phyloP scores from a whole-genome alignment of 2,329 filamentous ascomycete genomes.

The Fusarium haematococcum region DNA sequence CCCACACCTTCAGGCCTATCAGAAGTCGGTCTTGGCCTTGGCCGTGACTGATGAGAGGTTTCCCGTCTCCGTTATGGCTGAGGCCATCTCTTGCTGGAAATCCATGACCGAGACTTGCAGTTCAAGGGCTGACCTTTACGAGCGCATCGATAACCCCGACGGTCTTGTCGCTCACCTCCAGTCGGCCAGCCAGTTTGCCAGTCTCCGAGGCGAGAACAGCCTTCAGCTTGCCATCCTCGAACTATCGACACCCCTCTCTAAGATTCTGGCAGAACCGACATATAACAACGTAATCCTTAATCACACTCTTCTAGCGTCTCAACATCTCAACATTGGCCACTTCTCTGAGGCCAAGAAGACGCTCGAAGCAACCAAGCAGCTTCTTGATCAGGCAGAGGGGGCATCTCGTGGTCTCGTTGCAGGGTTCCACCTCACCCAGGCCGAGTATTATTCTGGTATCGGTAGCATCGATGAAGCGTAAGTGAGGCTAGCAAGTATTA shows the following conservation, averaged over 20 bases:
- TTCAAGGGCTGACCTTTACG: slow-evolving; percentile 56
- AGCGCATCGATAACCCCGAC: slow-evolving; percentile 62
- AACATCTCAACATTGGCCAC: slow-evolving; percentile 66
- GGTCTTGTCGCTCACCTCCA: slow-evolving; percentile 63
- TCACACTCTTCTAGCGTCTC: slow-evolving; percentile 62
- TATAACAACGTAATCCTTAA: slow-evolving; percentile 58
- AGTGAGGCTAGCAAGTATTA: slow-evolving; percentile 28
- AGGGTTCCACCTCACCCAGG: slow-evolving; percentile 75
- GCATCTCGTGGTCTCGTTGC: slow-evolving; percentile 56
- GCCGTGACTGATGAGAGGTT: slow-evolving; percentile 50
- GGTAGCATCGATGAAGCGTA: slow-evolving; percentile 73
- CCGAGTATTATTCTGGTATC: slow-evolving; percentile 78
- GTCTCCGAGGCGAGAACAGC: slow-evolving; percentile 61
- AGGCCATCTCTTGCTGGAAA: slow-evolving; percentile 59
- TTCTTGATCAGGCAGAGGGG: slow-evolving; percentile 53
- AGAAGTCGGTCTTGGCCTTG: slow-evolving; percentile 59
- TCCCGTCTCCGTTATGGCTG: slow-evolving; percentile 48
- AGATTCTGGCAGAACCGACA: slow-evolving; percentile 46
- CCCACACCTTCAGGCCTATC: slow-evolving; percentile 61
- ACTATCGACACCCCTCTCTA: slow-evolving; percentile 57
- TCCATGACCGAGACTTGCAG: slow-evolving; percentile 53
- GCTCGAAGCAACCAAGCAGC: slow-evolving; percentile 69
- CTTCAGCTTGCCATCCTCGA: slow-evolving; percentile 61
- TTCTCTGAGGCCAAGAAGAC: slow-evolving; percentile 61
- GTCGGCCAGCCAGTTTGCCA: slow-evolving; percentile 63